Base-by-base conservation (phyloP, 2,329 filamentous ascomycete species). In the Colletotrichum kahawae region DNA sequence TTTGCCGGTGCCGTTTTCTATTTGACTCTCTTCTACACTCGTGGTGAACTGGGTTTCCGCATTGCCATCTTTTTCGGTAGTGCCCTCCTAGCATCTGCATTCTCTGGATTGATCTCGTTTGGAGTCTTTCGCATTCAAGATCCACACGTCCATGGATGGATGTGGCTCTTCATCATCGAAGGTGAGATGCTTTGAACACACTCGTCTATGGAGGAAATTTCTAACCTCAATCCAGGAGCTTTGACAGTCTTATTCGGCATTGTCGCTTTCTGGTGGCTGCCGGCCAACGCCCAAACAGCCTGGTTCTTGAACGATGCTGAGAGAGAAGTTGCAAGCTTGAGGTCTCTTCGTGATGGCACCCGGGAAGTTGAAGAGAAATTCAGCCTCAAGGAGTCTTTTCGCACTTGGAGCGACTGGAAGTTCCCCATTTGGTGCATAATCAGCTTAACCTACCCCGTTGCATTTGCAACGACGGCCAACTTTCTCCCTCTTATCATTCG, bases 1-100 rank as follows among this genome's bases (percentile, higher is more conserved):
- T 90, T 90, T 74, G 86, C 88, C 6, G 85, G 88, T 0, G 86
- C 88, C 16, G 88, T 91, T 4, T 90, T 90, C 80, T 91, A 88
- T 76, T 79, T 88, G 9, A 87, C 89, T 0, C 83, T 89, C 0
- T 90, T 91, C 57, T 88, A 89, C 77, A 85, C 86, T 27, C 83
- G 86, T 27, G 85, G 85, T 36, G 86, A 88, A 73, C 80, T 88
- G 1, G 87, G 86, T 0, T 81, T 87, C 5, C 81, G 87, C 3
- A 84, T 79, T 7, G 68, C 67, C 7, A 18, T 71, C 1, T 67
- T 75, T 24, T 71, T 71, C 18, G 70, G 63, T 4, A 71, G 70
- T 18, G 70, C 70, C 2, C 18, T 71, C 16, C 7, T 71, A 27
- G 70, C 70, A 0, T 62, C 54, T 7, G 70, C 70, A 9, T 71